These are phyloP conservation scores for Naematelia encephala DNA, from an alignment of 768 basidiomycete species.

Conservation along the genomic window DNA sequence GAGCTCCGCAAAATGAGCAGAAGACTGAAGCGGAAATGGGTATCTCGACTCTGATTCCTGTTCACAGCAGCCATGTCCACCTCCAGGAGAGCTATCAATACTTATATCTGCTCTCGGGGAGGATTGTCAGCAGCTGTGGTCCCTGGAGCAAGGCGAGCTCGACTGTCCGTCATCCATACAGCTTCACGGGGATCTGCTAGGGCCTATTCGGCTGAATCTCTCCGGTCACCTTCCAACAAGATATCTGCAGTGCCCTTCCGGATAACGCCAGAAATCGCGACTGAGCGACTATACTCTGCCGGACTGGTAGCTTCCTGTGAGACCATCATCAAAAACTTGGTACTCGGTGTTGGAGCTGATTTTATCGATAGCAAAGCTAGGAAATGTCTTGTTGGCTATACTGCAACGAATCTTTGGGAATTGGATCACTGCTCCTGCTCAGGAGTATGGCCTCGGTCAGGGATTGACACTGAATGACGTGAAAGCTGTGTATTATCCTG, in stretches of 20 bases:
- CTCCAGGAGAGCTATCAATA: background rate
- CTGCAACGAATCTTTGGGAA: slow-evolving; percentile 34
- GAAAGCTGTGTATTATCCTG: slow-evolving; percentile 46
- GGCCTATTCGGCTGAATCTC: background rate
- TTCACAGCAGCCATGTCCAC: background rate
- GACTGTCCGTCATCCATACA: background rate
- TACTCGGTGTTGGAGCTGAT: background rate
- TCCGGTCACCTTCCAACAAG: slow-evolving; percentile 32
- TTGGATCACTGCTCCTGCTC: slow-evolving; percentile 21
- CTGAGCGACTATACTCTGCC: slow-evolving; percentile 22
- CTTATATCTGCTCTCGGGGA: background rate
- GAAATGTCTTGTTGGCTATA: slow-evolving; percentile 31
- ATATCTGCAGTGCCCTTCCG: slow-evolving; percentile 40
- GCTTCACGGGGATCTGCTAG: background rate
- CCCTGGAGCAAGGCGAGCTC: background rate
- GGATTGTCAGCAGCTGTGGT: background rate
- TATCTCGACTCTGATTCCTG: background rate
- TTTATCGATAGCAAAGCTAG: slow-evolving; percentile 11
- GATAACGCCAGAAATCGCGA: slow-evolving; percentile 26
- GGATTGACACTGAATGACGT: slow-evolving; percentile 33
- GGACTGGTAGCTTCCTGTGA: slow-evolving; percentile 32
- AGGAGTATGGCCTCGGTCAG: slow-evolving; percentile 40
- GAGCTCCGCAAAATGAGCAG: background rate
- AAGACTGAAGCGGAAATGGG: background rate
- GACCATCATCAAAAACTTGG: slow-evolving; percentile 5